Percentiles rank a stretch among this genome's conserved stretches.
Conservation (phyloP, 768 basidiomycete species). For the Kwoniella sp. region DNA sequence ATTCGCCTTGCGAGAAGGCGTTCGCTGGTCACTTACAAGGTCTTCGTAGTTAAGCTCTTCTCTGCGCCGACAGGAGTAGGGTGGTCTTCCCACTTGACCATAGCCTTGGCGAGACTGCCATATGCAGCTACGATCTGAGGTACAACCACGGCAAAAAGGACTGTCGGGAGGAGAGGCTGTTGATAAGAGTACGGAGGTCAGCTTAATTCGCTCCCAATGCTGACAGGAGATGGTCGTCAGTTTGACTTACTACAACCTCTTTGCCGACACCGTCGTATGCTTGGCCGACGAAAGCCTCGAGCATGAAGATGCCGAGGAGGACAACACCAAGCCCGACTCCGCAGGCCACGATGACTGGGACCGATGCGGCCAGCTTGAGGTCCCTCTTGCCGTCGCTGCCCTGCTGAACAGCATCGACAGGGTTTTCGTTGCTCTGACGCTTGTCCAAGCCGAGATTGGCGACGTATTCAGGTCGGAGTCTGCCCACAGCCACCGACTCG, state of each 20-base stretch:
- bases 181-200: neutral
- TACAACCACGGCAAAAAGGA: slow-evolving; percentile 77
- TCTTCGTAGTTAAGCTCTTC: slow-evolving; percentile 82
- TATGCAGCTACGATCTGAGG: slow-evolving; percentile 78
- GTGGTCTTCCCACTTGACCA: slow-evolving; percentile 93
- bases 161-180: slow-evolving; percentile 78
- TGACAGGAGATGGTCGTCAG: neutral
- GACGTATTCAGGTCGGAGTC: slow-evolving; percentile 50
- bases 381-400: slow-evolving; percentile 46
- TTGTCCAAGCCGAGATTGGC: slow-evolving; percentile 41
- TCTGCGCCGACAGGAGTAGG: slow-evolving; percentile 74
- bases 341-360: slow-evolving; percentile 65
- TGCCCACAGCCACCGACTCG: slow-evolving; percentile 59
- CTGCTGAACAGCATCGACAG: slow-evolving; percentile 38
- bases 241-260: slow-evolving; percentile 70
- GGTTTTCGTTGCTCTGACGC: slow-evolving; percentile 9
- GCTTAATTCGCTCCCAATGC: neutral
- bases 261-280: slow-evolving; percentile 87
- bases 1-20: neutral
- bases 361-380: slow-evolving; percentile 44
- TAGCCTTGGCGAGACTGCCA: slow-evolving; percentile 66
- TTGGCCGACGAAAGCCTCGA: slow-evolving; percentile 87
- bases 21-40: slow-evolving; percentile 71
- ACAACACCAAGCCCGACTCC: slow-evolving; percentile 69
- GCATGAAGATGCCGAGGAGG: slow-evolving; percentile 69